Base-by-base conservation (phyloP, 2,329 filamentous ascomycete genomes). In the Beauveria sp. region DNA sequence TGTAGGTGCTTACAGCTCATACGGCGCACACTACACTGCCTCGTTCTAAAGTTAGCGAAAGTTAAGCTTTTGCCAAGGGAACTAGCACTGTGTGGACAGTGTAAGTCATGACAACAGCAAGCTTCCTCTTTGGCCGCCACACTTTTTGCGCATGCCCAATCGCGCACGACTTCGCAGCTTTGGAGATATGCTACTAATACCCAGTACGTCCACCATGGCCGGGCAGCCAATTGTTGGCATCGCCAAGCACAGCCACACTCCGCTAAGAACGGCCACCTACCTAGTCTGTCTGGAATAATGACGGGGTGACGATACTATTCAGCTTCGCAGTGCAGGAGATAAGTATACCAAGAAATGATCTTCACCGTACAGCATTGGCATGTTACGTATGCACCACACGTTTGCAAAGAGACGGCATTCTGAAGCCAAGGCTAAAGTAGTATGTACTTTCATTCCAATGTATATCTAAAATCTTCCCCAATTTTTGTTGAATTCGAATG, bases 11-110 rank as follows among this genome's bases (percentile, higher is more conserved):
- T 30, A 20, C 22, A 51, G n/a, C 45, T 47, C 56, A 51, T 47
- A 45, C 24, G 6, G 7, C 18, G 34, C 38, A 22, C 22, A 34
- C 16, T 58, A 47, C 56, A 58, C 56, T 58, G 56, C 56, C 56
- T 58, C 34, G 8, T 47, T 57, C 34, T 38, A 22, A 58, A 40
- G 10, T 58, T 56, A 45, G 40, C 18, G 22, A 46, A 10, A 30
- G 18, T 38, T 51, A 58, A 51, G 47, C 56, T 38, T 24, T 43
- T 28, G 56, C 56, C 56, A 58, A 58, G 56, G 34, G 18, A 43
- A 18, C 38, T 14, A 58, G 46, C 9, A 51, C 16, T 28, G 20
- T 26, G 38, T 22, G 14, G 8, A 28, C 10, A 28, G 28, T 38
- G 20, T 2, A 34, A 57, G 43, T 30, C 55, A 49, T 28, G 16